Conservation (phyloP, 129 eudicot species). For the Cynara cardunculus region DNA sequence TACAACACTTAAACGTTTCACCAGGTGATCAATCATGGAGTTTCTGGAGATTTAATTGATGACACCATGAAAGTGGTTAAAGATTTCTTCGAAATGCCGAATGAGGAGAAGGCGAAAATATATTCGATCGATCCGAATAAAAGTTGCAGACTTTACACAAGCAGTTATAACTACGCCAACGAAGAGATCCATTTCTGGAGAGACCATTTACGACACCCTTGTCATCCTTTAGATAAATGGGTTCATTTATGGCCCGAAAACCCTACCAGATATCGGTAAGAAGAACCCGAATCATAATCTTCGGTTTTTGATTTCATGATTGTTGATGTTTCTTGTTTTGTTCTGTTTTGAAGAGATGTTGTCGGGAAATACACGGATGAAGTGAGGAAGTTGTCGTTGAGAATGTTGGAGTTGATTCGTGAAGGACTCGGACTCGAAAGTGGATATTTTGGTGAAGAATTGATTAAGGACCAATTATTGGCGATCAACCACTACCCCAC, state of each 20-base stretch:
- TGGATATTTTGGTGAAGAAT: constrained; percentile 47
- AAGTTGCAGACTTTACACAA: constrained; percentile 42
- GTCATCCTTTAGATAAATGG: constrained; percentile 37
- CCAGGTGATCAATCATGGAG: constrained; percentile 51
- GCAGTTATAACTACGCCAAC: constrained; percentile 12
- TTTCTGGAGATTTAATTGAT: constrained; percentile 24
- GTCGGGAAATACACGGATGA: constrained; percentile 43
- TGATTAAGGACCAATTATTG: constrained; percentile 34
- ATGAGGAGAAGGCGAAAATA: constrained; percentile 31
- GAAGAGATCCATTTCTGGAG: constrained; percentile 42
- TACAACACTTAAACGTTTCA: too few species aligned
- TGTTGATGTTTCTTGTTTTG: constrained; percentile 2
- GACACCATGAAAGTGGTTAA: constrained; percentile 29
- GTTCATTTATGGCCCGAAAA: constrained; percentile 34
- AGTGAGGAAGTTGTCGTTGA: constrained; percentile 38
- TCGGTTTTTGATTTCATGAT: neutral
- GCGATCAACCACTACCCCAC: constrained; percentile 56
- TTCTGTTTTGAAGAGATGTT: constrained; percentile 15
- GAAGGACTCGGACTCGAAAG: constrained; percentile 58
- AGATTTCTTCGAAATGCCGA: constrained; percentile 30
- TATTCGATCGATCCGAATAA: constrained; percentile 34
- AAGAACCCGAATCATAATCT: neutral
- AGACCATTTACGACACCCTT: constrained; percentile 35
- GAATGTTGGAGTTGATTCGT: constrained; percentile 47
- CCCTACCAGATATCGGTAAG: constrained; percentile 32